phyloP scores from a whole-genome alignment of 1,284 basidiomycete genomes.

The Apiotrichum montevideense region DNA sequence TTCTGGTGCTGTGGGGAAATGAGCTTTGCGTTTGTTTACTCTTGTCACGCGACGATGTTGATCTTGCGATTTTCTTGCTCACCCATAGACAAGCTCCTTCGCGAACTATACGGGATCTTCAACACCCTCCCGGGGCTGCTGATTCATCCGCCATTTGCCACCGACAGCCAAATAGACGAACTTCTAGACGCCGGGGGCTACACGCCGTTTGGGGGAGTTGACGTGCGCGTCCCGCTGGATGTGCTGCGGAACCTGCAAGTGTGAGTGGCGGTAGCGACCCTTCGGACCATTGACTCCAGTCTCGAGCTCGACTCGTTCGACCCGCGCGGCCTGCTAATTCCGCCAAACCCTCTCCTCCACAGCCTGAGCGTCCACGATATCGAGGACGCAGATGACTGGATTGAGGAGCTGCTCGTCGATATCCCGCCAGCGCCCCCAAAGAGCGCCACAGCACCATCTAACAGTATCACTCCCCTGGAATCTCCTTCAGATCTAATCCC shows the following conservation, averaged over 20 bases:
- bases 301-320: constrained; percentile 45
- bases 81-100: constrained; percentile 34
- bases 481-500: constrained; percentile 5
- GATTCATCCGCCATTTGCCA: constrained; percentile 39
- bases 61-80: neutral
- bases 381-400: constrained; percentile 46
- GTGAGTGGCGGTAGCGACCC: constrained; percentile 21
- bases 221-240: constrained; percentile 43
- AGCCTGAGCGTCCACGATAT: constrained; percentile 43
- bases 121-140: constrained; percentile 42
- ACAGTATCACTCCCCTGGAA: neutral
- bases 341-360: constrained; percentile 30
- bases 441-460: neutral
- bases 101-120: constrained; percentile 42
- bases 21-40: too few relatives aligned
- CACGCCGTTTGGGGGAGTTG: constrained; percentile 42
- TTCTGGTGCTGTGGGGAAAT: neutral
- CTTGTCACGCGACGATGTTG: too few relatives aligned
- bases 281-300: constrained; percentile 15
- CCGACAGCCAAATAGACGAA: constrained; percentile 42
- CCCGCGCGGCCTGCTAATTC: constrained; percentile 39
- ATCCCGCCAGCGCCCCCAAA: neutral
- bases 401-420: constrained; percentile 34
- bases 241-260: constrained; percentile 42
- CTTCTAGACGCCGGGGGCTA: constrained; percentile 43